Conservation (phyloP, 2,329 filamentous ascomycete genomes). For the Decorospora gaudefroyi region DNA sequence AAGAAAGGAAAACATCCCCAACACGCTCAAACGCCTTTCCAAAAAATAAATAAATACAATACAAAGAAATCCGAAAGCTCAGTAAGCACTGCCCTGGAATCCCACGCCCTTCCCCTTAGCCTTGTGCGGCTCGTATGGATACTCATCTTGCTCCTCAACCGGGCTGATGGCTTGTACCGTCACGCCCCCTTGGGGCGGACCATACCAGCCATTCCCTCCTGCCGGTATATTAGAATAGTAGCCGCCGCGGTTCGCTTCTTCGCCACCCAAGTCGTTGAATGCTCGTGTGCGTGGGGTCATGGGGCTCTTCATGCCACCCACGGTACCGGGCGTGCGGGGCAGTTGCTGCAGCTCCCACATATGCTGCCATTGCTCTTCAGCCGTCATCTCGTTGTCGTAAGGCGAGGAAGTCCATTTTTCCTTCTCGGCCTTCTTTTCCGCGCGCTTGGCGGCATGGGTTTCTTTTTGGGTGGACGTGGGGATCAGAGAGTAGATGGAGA, state of each 20-base stretch:
- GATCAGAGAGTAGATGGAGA: constrained; percentile 62
- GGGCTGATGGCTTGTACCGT: constrained; percentile 24
- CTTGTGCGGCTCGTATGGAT: constrained; percentile 23
- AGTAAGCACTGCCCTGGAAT: constrained; percentile 19
- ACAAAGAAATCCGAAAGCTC: background rate
- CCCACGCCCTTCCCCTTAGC: constrained; percentile 22
- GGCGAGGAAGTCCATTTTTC: constrained; percentile 41
- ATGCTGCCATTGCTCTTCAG: constrained; percentile 49
- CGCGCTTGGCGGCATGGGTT: constrained; percentile 31
- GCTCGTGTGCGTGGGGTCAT: constrained; percentile 45
- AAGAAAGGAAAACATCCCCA: constrained; percentile 12
- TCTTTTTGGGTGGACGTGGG: constrained; percentile 45
- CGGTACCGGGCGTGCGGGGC: constrained; percentile 42
- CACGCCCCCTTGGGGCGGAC: constrained; percentile 13
- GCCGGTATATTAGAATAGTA: constrained; percentile 15
- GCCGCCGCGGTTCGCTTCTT: constrained; percentile 16
- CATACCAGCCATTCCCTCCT: constrained; percentile 18
- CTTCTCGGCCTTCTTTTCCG: constrained; percentile 44
- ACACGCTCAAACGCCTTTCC: constrained; percentile 25
- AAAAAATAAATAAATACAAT: background rate
- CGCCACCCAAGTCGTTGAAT: constrained; percentile 36
- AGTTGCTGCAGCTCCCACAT: constrained; percentile 50
- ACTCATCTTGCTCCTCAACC: constrained; percentile 29
- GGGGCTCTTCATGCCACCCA: constrained; percentile 35
- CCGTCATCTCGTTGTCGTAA: constrained; percentile 39